phyloP scores from a whole-genome alignment of 2,329 filamentous ascomycete genomes.

The Rutstroemia sp. region DNA sequence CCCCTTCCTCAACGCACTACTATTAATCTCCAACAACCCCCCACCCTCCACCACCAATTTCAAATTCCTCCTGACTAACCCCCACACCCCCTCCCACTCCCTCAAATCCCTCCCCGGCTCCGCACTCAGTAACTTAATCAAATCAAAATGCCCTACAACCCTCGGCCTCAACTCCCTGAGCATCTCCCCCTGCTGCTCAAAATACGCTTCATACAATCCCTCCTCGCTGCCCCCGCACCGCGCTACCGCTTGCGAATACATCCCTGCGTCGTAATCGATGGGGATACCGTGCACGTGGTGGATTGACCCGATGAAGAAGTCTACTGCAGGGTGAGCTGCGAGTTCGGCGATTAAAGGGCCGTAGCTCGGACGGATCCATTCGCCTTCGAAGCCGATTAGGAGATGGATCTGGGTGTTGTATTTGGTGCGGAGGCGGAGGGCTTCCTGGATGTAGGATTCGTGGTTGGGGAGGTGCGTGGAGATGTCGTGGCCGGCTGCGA shows the following conservation, averaged over 20 bases:
- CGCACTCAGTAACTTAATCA: constrained; percentile 73
- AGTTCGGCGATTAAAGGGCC: constrained; percentile 49
- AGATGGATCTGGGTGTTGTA: constrained; percentile 69
- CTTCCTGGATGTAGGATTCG: constrained; percentile 68
- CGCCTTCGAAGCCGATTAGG: constrained; percentile 84
- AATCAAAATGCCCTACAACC: constrained; percentile 89
- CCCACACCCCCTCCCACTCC: constrained; percentile 60
- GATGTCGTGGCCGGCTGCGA: constrained; percentile 39
- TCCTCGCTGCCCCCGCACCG: constrained; percentile 55
- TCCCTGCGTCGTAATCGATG: constrained; percentile 73
- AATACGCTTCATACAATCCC: constrained; percentile 73
- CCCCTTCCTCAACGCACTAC: constrained; percentile 79
- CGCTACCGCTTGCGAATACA: constrained; percentile 45
- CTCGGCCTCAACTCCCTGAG: constrained; percentile 61
- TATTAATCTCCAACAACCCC: constrained; percentile 85
- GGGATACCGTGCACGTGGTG: constrained; percentile 84
- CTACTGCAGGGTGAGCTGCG: constrained; percentile 55
- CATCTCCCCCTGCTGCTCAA: constrained; percentile 82
- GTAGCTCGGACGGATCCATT: constrained; percentile 75
- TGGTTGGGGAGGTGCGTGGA: constrained; percentile 48
- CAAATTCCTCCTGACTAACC: constrained; percentile 66
- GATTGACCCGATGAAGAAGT: constrained; percentile 88
- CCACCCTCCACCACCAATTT: constrained; percentile 62
- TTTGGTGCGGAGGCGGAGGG: constrained; percentile 58
- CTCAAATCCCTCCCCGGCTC: constrained; percentile 56